Evolutionary conservation across 441 rosid genomes (phyloP).

Genomic region (Syzygium malaccense): DNA sequence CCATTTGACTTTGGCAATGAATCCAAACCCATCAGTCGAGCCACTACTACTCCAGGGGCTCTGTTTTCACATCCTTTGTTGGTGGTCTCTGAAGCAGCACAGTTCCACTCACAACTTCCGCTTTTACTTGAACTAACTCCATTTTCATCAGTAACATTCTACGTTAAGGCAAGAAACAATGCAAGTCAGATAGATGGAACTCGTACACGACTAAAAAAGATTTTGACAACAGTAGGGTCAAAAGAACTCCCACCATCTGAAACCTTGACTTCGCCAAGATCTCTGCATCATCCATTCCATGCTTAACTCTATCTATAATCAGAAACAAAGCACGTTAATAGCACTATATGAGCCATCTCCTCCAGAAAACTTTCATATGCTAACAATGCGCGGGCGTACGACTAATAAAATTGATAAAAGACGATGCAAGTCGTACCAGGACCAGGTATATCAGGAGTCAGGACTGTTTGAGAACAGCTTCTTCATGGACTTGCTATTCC

Average conservation of each 20-base stretch:
- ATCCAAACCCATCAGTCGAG: conserved; percentile 94
- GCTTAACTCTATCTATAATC: conserved; percentile 30
- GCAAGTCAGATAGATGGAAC: not conserved
- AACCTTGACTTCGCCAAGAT: conserved; percentile 17
- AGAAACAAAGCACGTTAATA: not conserved
- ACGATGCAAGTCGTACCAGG: too few relatives aligned
- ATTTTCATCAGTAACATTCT: too few relatives aligned
- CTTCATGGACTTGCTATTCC: too few relatives aligned
- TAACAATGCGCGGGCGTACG: not conserved
- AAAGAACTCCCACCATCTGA: conserved; percentile 29
- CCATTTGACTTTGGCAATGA: conserved; percentile 49
- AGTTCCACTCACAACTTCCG: too few relatives aligned
- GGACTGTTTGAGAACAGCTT: too few relatives aligned
- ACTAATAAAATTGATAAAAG: too few relatives aligned
- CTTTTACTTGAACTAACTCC: too few relatives aligned
- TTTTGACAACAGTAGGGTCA: not conserved
- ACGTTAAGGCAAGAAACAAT: not conserved
- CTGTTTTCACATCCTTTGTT: too few relatives aligned
- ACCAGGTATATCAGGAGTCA: too few relatives aligned
- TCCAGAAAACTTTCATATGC: not conserved
- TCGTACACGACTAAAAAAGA: not conserved
- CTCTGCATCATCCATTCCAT: conserved; percentile 35
- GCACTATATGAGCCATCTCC: not conserved
- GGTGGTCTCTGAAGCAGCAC: too few relatives aligned
- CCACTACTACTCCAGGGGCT: conserved; percentile 14